Percentiles rank a stretch among this genome's conserved stretches.
These are phyloP conservation scores for Plenodomus lindquistii DNA, from an alignment of 2,329 filamentous ascomycete genomes.

Conservation along the genomic window DNA sequence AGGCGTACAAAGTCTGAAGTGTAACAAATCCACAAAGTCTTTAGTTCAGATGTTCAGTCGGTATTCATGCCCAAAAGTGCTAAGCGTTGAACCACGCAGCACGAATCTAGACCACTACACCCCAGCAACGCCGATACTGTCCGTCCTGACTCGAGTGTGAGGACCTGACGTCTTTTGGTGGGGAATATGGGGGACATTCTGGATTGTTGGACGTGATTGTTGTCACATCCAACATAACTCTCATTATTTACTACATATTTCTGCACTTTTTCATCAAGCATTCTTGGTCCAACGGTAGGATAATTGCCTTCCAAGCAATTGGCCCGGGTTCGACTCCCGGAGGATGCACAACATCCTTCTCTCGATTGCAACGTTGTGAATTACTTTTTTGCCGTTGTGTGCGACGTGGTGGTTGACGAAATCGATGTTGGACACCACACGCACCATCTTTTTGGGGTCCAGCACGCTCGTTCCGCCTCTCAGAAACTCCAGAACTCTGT, in stretches of 20 bases:
- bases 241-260: background rate
- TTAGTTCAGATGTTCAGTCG: too few relatives aligned
- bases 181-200: too few relatives aligned
- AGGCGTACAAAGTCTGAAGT: too few relatives aligned
- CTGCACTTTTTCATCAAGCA: conserved; percentile 7
- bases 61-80: too few relatives aligned
- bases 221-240: too few relatives aligned
- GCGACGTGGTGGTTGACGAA: too few relatives aligned
- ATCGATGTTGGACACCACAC: too few relatives aligned
- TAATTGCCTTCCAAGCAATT: conserved; percentile 22
- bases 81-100: too few relatives aligned
- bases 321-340: conserved; percentile 20
- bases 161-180: too few relatives aligned
- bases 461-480: background rate
- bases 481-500: too few relatives aligned
- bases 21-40: too few relatives aligned
- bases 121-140: background rate
- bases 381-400: conserved; percentile 4
- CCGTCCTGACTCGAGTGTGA: background rate
- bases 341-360: conserved; percentile 16
- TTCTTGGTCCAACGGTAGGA: conserved; percentile 19
- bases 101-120: background rate
- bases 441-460: background rate
- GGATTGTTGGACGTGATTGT: too few relatives aligned
- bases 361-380: conserved; percentile 3